Evolutionary conservation across 2,329 filamentous ascomycete species (phyloP).

Genomic region (Pseudogymnoascus sp.): DNA sequence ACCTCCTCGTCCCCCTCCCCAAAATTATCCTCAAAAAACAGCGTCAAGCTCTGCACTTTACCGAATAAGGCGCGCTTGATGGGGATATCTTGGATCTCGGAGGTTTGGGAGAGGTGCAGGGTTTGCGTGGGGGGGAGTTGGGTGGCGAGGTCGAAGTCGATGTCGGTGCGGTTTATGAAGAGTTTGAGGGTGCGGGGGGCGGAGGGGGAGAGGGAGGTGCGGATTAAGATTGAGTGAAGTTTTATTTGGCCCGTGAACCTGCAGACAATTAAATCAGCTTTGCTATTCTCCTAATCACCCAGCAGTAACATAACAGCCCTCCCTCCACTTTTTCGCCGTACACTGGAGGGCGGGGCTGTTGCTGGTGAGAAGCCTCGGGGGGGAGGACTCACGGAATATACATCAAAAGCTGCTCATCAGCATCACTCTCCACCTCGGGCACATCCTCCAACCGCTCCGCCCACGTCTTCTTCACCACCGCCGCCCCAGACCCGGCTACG

Average conservation of each 20-base stretch:
- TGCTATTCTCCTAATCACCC: no score
- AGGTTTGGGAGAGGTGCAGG: slow-evolving; percentile 69
- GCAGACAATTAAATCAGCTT: not conserved
- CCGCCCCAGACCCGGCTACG: slow-evolving; percentile 58
- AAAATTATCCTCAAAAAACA: slow-evolving; percentile 94
- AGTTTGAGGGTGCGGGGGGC: slow-evolving; percentile 81
- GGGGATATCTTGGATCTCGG: slow-evolving; percentile 78
- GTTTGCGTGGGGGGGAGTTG: slow-evolving; percentile 67
- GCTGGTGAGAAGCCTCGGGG: no score
- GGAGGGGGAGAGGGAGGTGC: slow-evolving; percentile 62
- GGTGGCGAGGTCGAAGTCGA: slow-evolving; percentile 75
- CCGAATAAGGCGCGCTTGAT: slow-evolving; percentile 87
- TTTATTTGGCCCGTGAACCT: slow-evolving; percentile 93
- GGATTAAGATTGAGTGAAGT: slow-evolving; percentile 81
- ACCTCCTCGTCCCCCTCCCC: slow-evolving; percentile 73
- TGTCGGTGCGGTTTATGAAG: slow-evolving; percentile 77
- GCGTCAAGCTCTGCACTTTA: slow-evolving; percentile 69
- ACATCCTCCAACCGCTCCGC: slow-evolving; percentile 63
- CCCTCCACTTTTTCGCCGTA: no score
- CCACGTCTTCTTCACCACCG: slow-evolving; percentile 87
- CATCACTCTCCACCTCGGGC: slow-evolving; percentile 77
- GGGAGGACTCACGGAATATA: slow-evolving; percentile 81
- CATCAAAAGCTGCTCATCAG: slow-evolving; percentile 91
- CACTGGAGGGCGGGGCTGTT: no score
- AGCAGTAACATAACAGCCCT: no score